These are phyloP conservation scores for Micractinium sp. DNA, from an alignment of 139 green algal genomes.

Conservation along the genomic window DNA sequence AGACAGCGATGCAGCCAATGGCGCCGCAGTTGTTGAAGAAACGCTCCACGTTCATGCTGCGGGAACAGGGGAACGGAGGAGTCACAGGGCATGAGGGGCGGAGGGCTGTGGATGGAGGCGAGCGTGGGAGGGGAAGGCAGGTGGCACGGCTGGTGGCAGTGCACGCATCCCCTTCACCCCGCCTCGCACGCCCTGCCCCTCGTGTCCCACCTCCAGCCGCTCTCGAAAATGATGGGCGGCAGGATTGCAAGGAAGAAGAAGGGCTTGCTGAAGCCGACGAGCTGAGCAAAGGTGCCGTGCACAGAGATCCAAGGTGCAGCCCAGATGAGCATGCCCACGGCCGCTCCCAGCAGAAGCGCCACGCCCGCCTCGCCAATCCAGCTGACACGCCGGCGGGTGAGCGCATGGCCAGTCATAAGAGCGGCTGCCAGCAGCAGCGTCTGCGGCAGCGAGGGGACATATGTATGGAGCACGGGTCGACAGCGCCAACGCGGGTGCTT, in stretches of 20 bases:
- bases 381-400: neutral
- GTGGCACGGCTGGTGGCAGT: neutral
- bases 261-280: neutral
- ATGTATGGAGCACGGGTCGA: too few species aligned
- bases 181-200: neutral
- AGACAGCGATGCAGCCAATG: slow-evolving; percentile 42
- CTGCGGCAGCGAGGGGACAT: neutral
- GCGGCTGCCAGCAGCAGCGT: neutral
- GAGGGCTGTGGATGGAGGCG: neutral
- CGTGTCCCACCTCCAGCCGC: slow-evolving; percentile 49
- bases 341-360: slow-evolving; percentile 51
- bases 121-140: neutral
- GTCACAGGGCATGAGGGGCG: neutral
- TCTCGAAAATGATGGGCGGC: slow-evolving; percentile 78
- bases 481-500: too few species aligned
- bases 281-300: neutral
- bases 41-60: slow-evolving; percentile 3
- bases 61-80: neutral
- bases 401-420: neutral
- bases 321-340: slow-evolving; percentile 24
- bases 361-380: slow-evolving; percentile 12
- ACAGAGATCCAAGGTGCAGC: neutral
- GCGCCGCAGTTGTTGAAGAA: slow-evolving; percentile 48
- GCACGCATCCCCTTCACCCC: neutral
- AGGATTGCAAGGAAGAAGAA: slow-evolving; percentile 66